These are phyloP conservation scores for Ramaria sp. DNA, from an alignment of 768 basidiomycete genomes.

Conservation along the genomic window DNA sequence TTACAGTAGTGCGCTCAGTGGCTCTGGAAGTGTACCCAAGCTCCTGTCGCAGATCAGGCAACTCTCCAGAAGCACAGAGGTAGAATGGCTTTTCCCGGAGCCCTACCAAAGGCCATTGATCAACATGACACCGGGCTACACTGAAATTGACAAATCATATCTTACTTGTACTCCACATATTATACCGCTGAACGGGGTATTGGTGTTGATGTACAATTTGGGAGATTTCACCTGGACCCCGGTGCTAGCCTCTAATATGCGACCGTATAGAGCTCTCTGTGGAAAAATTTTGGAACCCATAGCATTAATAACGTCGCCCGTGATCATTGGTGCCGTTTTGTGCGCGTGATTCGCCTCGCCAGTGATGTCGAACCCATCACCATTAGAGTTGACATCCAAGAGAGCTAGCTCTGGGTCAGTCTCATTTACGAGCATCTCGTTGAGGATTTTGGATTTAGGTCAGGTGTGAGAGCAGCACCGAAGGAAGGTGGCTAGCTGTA, in stretches of 20 bases:
- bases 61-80: slow-evolving; percentile 56
- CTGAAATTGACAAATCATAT: no score
- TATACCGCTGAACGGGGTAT: slow-evolving; percentile 64
- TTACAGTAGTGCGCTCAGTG: slow-evolving; percentile 48
- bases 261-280: background rate
- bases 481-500: background rate
- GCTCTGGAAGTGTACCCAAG: slow-evolving; percentile 41
- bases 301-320: background rate
- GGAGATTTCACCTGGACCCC: background rate
- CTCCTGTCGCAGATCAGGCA: slow-evolving; percentile 48
- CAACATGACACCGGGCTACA: background rate
- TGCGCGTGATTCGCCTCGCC: background rate
- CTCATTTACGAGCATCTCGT: background rate
- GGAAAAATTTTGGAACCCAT: background rate
- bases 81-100: slow-evolving; percentile 65
- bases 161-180: slow-evolving; percentile 43
- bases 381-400: background rate
- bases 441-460: background rate
- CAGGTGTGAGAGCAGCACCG: background rate
- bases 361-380: background rate
- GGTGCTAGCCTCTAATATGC: background rate
- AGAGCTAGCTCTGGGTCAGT: background rate
- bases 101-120: slow-evolving; percentile 23
- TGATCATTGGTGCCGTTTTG: background rate
- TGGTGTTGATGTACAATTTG: slow-evolving; percentile 18